Evolutionary conservation across 257 asterid species (phyloP).

Genomic region (Fraxinus cuspidata): DNA sequence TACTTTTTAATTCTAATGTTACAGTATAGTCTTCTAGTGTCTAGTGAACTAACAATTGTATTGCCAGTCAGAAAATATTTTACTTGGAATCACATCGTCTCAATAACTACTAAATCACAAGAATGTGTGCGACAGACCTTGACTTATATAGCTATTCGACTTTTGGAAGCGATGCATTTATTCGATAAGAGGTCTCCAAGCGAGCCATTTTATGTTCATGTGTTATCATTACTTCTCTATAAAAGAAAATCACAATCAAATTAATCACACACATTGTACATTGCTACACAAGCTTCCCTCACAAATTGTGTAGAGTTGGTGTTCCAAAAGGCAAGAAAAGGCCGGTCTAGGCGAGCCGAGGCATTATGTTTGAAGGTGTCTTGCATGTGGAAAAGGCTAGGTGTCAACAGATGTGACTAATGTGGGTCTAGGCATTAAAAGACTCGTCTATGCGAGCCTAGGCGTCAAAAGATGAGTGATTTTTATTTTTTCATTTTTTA

Average conservation of each 20-base stretch:
- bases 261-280: background rate
- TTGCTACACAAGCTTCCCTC: background rate
- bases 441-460: no score
- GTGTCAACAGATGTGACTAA: no score
- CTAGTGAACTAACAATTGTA: conserved; percentile 9
- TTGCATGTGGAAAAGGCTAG: no score
- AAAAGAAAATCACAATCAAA: background rate
- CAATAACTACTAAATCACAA: no score
- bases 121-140: background rate
- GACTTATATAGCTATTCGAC: background rate
- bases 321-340: no score
- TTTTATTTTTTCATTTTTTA: no score
- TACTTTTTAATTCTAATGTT: background rate
- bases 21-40: background rate
- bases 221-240: background rate
- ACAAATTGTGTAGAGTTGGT: no score
- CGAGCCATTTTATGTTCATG: background rate
- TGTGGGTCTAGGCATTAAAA: no score
- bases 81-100: no score
- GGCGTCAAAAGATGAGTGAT: no score
- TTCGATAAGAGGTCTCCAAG: background rate
- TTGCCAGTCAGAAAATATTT: background rate
- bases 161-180: background rate
- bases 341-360: no score
- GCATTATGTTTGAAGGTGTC: no score